phyloP scores from a whole-genome alignment of 768 basidiomycete species.

The Hypholoma sublateritium region DNA sequence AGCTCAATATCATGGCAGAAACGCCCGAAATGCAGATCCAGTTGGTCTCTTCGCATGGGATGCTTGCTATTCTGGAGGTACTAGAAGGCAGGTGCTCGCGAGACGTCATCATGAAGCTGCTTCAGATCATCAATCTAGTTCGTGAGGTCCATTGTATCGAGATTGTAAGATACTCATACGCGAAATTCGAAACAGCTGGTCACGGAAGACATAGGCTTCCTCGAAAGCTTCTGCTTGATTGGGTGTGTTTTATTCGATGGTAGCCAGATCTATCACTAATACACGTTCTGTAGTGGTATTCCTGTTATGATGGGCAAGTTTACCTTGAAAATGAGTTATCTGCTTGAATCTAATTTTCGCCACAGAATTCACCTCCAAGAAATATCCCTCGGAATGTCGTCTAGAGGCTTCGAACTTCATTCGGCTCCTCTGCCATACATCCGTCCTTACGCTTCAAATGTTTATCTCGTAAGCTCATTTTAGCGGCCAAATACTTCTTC shows the following conservation, averaged over 20 bases:
- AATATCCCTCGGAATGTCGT: slow-evolving; percentile 89
- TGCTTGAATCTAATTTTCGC: not conserved
- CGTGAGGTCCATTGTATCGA: slow-evolving; percentile 18
- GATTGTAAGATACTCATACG: slow-evolving; percentile 23
- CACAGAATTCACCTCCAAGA: slow-evolving; percentile 90
- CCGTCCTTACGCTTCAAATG: slow-evolving; percentile 94
- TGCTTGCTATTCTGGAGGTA: slow-evolving; percentile 93
- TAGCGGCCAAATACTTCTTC: not conserved
- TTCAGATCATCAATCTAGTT: slow-evolving; percentile 90
- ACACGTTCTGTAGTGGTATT: slow-evolving; percentile 62
- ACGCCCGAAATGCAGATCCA: slow-evolving; percentile 85
- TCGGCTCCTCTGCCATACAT: slow-evolving; percentile 87
- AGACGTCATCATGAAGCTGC: slow-evolving; percentile 80
- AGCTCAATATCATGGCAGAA: slow-evolving; percentile 78
- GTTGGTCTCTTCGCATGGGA: slow-evolving; percentile 89
- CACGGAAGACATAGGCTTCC: slow-evolving; percentile 72
- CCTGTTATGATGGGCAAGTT: slow-evolving; percentile 88
- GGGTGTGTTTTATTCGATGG: slow-evolving; percentile 44
- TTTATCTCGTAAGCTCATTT: slow-evolving; percentile 87
- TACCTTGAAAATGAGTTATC: not conserved
- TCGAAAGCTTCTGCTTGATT: slow-evolving; percentile 95
- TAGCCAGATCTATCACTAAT: slow-evolving; percentile 53
- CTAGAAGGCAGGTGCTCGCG: slow-evolving; percentile 84
- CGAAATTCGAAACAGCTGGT: slow-evolving; percentile 46
- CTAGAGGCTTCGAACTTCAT: slow-evolving; percentile 96